A percentile compares a stretch with the other conserved stretches of the same genome.
Evolutionary conservation across 495 filamentous ascomycete species (phyloP).

Genomic region (Entonaema liquescens): DNA sequence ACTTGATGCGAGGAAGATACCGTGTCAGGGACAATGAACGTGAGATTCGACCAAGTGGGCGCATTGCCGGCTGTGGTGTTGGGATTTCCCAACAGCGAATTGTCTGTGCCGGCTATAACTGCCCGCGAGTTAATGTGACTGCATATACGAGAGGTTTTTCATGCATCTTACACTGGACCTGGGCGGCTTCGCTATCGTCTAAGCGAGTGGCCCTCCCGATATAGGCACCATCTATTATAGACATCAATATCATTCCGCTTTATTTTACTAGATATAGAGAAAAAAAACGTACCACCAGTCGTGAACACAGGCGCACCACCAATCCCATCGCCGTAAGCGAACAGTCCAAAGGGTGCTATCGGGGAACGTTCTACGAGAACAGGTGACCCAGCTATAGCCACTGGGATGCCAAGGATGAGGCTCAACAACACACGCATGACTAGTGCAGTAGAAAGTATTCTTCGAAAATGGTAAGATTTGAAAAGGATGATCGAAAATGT

Average conservation of each 20-base stretch:
- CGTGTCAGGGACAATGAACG: slow-evolving; percentile 42
- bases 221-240: slow-evolving; percentile 34
- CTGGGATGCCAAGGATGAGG: slow-evolving; percentile 30
- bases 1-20: slow-evolving; percentile 32
- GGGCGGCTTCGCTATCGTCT: slow-evolving; percentile 26
- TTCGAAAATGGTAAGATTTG: neutral
- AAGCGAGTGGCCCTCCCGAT: slow-evolving; percentile 24
- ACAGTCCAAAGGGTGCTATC: slow-evolving; percentile 41
- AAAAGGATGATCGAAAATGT: neutral
- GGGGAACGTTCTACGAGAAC: slow-evolving; percentile 6
- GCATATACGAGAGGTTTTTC: neutral
- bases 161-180: slow-evolving; percentile 28
- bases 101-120: slow-evolving; percentile 27
- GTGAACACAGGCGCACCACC: slow-evolving; percentile 49
- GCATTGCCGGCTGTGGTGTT: slow-evolving; percentile 34
- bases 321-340: slow-evolving; percentile 49
- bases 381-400: slow-evolving; percentile 14
- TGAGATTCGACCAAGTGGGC: slow-evolving; percentile 35
- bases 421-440: slow-evolving; percentile 21
- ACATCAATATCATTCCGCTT: slow-evolving; percentile 1
- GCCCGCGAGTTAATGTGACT: neutral
- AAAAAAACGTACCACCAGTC: slow-evolving; percentile 42
- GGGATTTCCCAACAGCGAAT: slow-evolving; percentile 39
- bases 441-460: neutral
- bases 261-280: neutral